Evolutionary conservation across 306 rosid species (phyloP).

Genomic region (Ormosia emarginata): DNA sequence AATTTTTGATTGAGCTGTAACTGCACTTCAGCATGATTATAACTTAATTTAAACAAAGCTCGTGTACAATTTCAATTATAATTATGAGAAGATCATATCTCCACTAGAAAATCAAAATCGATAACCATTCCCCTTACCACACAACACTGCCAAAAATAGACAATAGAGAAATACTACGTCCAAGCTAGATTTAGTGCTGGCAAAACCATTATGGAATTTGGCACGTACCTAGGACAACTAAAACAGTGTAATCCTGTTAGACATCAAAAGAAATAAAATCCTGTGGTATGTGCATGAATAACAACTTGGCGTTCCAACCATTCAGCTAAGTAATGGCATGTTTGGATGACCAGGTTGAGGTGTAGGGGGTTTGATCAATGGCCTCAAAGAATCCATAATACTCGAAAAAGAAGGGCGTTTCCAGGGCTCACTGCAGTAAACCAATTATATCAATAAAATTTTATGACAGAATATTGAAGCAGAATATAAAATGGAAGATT

Average conservation of each 20-base stretch:
- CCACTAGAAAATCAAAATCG: not conserved
- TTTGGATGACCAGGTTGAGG: slow-evolving; percentile 66
- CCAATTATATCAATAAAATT: slow-evolving; percentile 6
- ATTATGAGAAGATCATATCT: not conserved
- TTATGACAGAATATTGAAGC: not conserved
- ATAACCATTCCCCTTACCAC: not conserved
- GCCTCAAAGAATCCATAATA: slow-evolving; percentile 87
- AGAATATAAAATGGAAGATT: not conserved
- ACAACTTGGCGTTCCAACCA: slow-evolving; percentile 36
- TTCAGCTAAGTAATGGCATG: slow-evolving; percentile 56
- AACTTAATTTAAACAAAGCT: not conserved
- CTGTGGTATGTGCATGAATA: slow-evolving; percentile 60
- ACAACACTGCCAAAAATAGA: not conserved
- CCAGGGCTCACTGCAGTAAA: slow-evolving; percentile 87
- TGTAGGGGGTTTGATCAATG: slow-evolving; percentile 67
- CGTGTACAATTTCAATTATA: not conserved
- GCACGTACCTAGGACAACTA: slow-evolving; percentile 50
- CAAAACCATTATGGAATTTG: slow-evolving; percentile 11
- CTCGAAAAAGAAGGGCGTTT: slow-evolving; percentile 86
- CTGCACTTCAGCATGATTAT: not conserved
- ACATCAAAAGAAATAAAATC: slow-evolving; percentile 50
- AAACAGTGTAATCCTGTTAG: slow-evolving; percentile 45
- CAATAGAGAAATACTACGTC: not conserved
- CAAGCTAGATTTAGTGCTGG: slow-evolving; percentile 7
- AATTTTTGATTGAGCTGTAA: not conserved